phyloP scores from a whole-genome alignment of 305 asterid species.

The Galium porrigens region DNA sequence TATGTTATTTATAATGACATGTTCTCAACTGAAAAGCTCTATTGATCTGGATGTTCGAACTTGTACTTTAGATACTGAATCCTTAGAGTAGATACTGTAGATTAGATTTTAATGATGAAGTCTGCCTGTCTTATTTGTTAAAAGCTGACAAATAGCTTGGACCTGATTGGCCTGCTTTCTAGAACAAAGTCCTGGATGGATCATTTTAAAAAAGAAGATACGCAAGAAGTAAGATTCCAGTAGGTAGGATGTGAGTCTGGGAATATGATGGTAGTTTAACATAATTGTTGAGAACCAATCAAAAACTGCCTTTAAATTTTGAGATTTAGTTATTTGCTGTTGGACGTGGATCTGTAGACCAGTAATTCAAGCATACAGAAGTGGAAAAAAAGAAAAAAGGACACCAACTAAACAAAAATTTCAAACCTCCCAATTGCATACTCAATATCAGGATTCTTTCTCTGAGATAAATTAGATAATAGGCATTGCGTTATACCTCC shows the following conservation, averaged over 20 bases:
- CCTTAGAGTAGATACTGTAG: background rate
- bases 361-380: too few relatives aligned
- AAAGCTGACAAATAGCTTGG: background rate
- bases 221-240: background rate
- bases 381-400: too few relatives aligned
- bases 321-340: background rate
- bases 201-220: background rate
- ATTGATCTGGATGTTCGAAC: background rate
- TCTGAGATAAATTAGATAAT: background rate
- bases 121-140: background rate
- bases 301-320: background rate
- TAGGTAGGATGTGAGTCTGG: background rate
- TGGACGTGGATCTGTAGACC: background rate
- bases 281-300: background rate
- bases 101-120: background rate
- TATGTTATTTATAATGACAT: background rate
- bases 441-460: background rate
- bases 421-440: background rate
- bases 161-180: background rate
- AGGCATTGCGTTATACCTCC: background rate
- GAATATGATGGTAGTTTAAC: background rate
- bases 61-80: background rate
- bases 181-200: background rate
- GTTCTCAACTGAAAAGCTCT: background rate
- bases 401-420: too few relatives aligned